Conservation (phyloP, 495 filamentous ascomycete genomes). For the Xylaria castorea region DNA sequence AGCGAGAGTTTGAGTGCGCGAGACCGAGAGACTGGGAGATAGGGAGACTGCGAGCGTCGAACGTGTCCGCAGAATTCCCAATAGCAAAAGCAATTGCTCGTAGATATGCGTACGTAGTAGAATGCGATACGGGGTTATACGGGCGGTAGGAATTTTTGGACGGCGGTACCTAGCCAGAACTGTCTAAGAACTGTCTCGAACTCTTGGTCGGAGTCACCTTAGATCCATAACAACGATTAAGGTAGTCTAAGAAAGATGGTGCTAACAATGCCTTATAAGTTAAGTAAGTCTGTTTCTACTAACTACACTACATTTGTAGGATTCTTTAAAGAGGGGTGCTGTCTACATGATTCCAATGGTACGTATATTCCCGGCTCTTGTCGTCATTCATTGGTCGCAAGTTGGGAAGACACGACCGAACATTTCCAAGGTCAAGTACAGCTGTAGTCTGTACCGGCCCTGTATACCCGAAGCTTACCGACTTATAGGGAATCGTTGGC, state of each 20-base stretch:
- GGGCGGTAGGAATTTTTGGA: not conserved
- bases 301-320: not conserved
- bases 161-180: not conserved
- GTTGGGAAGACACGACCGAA: not conserved
- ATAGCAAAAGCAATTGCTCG: not conserved
- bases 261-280: not conserved
- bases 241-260: not conserved
- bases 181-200: not conserved
- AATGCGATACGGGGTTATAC: not conserved
- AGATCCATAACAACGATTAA: not conserved
- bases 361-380: not conserved
- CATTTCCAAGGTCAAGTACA: not conserved
- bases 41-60: no score
- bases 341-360: slow-evolving; percentile 7
- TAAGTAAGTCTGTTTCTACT: not conserved
- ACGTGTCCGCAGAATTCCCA: not conserved
- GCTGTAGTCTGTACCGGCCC: not conserved
- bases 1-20: not conserved
- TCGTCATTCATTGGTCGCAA: slow-evolving; percentile 7
- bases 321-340: not conserved
- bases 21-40: not conserved
- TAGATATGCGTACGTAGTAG: not conserved
- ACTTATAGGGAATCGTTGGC: not conserved
- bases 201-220: slow-evolving; percentile 2
- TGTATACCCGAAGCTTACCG: slow-evolving; percentile 1